A percentile compares a stretch with the other conserved stretches of the same genome.
phyloP scores from a whole-genome alignment of 441 rosid species.

The Lepidium campestre region DNA sequence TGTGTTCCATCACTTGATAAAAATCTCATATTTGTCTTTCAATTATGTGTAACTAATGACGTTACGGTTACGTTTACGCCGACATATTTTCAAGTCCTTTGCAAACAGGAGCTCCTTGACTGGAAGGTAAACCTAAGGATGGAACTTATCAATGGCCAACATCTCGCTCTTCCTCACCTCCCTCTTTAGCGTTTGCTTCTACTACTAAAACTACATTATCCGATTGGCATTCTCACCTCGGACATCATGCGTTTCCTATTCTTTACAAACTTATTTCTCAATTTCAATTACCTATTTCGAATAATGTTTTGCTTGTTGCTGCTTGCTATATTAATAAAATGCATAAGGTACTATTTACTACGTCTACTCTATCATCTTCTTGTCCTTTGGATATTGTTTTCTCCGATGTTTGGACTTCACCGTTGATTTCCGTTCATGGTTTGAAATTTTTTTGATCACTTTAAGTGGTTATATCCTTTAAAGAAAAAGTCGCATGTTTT shows the following conservation, averaged over 20 bases:
- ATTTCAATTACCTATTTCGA: neutral
- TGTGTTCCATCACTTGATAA: neutral
- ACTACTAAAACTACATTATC: neutral
- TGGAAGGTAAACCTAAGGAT: neutral
- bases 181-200: neutral
- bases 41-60: no score
- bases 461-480: neutral
- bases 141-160: neutral
- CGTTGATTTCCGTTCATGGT: neutral
- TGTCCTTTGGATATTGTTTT: neutral
- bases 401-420: neutral
- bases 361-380: fast-evolving
- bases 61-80: no score
- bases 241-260: neutral
- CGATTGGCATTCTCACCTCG: neutral
- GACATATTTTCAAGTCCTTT: neutral
- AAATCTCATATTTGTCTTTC: no score
- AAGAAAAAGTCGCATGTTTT: neutral
- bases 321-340: neutral
- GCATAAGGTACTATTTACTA: neutral
- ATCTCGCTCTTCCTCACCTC: fast-evolving
- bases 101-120: neutral
- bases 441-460: neutral
- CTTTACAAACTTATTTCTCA: neutral
- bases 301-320: neutral